Base-by-base conservation (phyloP, 2,329 filamentous ascomycete species). In the Colletotrichum horii region DNA sequence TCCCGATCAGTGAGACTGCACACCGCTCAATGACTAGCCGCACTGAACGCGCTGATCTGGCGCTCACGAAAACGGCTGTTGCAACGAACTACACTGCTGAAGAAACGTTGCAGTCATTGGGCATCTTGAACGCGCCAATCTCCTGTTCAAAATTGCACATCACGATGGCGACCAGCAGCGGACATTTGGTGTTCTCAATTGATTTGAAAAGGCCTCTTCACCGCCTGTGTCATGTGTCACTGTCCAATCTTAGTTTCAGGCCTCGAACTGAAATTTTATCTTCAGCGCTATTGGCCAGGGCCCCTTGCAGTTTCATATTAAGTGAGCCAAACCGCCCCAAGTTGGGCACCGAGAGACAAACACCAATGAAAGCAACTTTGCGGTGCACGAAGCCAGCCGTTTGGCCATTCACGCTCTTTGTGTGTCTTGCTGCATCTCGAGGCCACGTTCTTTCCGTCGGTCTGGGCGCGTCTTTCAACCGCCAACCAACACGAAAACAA, bases 231-330 rank as follows among this genome's bases (percentile, higher is more conserved):
- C 38, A n/a, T 30, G 26, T 30, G 56, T 60, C 26, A 24, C 15
- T 38, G 30, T 38, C 26, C 61, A 36, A 72, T 75, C 66, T 72
- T 62, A 68, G 69, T 68, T 58, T 72, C 73, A 56, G 67, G 67
- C 48, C 55, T 64, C 36, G 34, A 67, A 64, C 43, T 62, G 62
- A 72, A 71, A 43, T 36, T n/a, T 32, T n/a, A 32, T 61, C 64
- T 64, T 52, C 43, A 75, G 52, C 70, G 52, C 55, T 38, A 34
- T 43, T 28, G 24, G 52, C 55, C 38, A 19, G 19, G 32, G 22
- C 24, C 72, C 69, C 62, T 64, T 36, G 68, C 43, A 55, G 73
- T 68, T 72, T 75, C 73, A 64, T 26, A 67, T 75, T 75, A 28
- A 68, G 55, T 67, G 65, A 24, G 52, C 66, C 14, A 43, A 36